A percentile compares a stretch with the other conserved stretches of the same genome.
Conservation (phyloP, 192 early-diverging fungal species). For the Coemansia biformis region DNA sequence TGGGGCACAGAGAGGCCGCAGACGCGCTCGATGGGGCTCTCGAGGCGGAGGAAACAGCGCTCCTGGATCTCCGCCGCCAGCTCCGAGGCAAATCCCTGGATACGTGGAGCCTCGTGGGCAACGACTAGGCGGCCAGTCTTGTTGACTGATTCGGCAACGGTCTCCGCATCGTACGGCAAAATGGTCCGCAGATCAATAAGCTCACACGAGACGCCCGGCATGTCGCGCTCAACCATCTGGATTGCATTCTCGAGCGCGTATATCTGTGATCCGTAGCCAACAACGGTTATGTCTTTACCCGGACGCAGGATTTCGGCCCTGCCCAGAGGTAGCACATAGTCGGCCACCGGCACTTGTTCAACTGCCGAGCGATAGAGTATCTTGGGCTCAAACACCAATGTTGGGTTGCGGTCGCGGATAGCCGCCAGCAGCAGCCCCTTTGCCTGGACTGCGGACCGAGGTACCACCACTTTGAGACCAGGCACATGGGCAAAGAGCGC, state of each 20-base stretch:
- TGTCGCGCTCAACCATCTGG: conserved; percentile 74
- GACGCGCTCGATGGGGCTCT: conserved; percentile 86
- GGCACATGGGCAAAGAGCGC: conserved; percentile 93
- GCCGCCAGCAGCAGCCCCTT: conserved; percentile 88
- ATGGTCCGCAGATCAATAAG: conserved; percentile 90
- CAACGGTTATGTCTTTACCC: conserved; percentile 84
- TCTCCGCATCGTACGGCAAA: conserved; percentile 87
- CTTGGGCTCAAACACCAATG: conserved; percentile 96
- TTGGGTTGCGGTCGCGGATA: conserved; percentile 88
- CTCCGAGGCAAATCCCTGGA: conserved; percentile 86
- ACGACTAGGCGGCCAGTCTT: conserved; percentile 90
- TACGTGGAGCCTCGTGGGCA: conserved; percentile 90
- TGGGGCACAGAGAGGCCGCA: conserved; percentile 88
- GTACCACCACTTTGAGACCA: conserved; percentile 89
- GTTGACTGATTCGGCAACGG: conserved; percentile 82
- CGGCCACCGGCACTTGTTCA: conserved; percentile 88
- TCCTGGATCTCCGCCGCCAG: conserved; percentile 86
- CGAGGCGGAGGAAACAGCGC: conserved; percentile 82
- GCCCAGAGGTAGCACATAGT: conserved; percentile 84
- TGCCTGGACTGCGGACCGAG: conserved; percentile 88
- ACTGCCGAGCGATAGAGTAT: conserved; percentile 91
- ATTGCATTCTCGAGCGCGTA: conserved; percentile 92
- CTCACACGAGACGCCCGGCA: conserved; percentile 82
- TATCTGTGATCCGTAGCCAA: conserved; percentile 89
- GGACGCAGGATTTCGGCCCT: conserved; percentile 84